phyloP scores from a whole-genome alignment of 106 monocot species.

The Amphibolis antarctica region DNA sequence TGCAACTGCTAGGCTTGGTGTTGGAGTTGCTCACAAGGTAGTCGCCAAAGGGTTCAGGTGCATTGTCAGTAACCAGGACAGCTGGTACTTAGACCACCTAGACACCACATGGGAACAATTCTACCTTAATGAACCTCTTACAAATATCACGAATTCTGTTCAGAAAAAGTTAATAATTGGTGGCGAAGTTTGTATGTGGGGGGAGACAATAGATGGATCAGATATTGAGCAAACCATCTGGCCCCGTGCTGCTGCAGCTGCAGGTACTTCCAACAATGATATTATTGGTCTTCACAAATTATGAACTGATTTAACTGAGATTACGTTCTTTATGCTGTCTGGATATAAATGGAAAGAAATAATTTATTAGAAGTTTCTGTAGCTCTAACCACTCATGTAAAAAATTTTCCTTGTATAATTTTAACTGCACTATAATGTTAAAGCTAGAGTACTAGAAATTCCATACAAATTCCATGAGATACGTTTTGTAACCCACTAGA shows the following conservation, averaged over 20 bases:
- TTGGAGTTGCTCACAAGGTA: slow-evolving; percentile 56
- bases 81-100: slow-evolving; percentile 91
- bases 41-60: slow-evolving; percentile 70
- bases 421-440: no score
- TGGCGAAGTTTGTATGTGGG: slow-evolving; percentile 98
- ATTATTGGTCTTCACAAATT: background rate
- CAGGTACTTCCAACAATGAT: slow-evolving; percentile 38
- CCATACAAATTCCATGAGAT: no score
- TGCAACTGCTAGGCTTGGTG: slow-evolving; percentile 44
- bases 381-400: no score
- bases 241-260: slow-evolving; percentile 97
- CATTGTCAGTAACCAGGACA: slow-evolving; percentile 90
- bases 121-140: slow-evolving; percentile 77
- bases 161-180: slow-evolving; percentile 70
- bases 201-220: slow-evolving; percentile 63
- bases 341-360: no score
- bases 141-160: slow-evolving; percentile 36
- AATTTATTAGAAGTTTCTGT: no score
- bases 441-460: no score
- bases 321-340: no score
- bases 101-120: slow-evolving; percentile 66
- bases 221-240: slow-evolving; percentile 91
- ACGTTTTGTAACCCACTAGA: no score
- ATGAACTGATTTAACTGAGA: no score
- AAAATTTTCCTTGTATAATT: no score